phyloP scores from a whole-genome alignment of 1,284 basidiomycete species.

The Inonotus hispidus region DNA sequence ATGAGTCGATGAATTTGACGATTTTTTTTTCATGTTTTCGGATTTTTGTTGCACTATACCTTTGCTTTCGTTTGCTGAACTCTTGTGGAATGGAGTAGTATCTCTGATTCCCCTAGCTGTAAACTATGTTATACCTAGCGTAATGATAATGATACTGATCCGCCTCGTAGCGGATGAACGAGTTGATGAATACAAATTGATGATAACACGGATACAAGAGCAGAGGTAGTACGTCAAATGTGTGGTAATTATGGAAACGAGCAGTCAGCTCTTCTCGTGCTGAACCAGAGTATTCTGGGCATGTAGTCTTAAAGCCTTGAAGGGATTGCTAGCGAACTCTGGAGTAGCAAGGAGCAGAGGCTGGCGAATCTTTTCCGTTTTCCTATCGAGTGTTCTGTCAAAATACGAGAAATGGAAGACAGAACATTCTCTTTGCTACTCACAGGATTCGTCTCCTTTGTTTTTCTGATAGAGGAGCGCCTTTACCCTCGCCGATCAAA shows the following conservation, averaged over 20 bases:
- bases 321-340: conserved; percentile 65
- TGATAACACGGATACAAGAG: background rate
- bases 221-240: background rate
- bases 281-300: conserved; percentile 72
- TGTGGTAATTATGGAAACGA: background rate
- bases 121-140: conserved; percentile 18
- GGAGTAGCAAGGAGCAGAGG: conserved; percentile 66
- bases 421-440: conserved; percentile 2
- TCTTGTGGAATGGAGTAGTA: conserved; percentile 2
- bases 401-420: background rate
- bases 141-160: conserved; percentile 8
- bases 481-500: conserved; percentile 68
- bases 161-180: background rate
- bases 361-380: conserved; percentile 62
- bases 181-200: background rate
- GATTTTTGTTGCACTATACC: conserved; percentile 3
- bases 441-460: conserved; percentile 71
- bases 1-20: conserved; percentile 8
- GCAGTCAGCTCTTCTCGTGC: conserved; percentile 27
- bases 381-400: conserved; percentile 33
- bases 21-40: conserved; percentile 15
- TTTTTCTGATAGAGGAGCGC: conserved; percentile 50
- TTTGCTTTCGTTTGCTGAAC: conserved; percentile 12
- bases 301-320: conserved; percentile 73
- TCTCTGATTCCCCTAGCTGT: conserved; percentile 11